Base-by-base conservation (phyloP, 2,329 filamentous ascomycete species). In the Stachybotrys chartarum region DNA sequence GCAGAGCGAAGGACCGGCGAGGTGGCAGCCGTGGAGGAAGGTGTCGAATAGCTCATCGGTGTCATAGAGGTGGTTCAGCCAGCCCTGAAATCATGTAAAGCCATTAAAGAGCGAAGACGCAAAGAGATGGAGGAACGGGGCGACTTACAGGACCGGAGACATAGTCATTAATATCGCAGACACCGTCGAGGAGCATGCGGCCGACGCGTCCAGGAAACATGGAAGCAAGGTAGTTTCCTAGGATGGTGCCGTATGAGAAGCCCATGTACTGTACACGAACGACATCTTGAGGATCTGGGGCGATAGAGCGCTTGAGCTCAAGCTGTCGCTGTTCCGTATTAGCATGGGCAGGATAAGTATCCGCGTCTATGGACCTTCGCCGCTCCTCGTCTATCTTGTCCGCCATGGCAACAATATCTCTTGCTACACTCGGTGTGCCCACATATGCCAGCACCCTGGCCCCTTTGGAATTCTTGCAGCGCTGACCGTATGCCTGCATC, bases 201-300 rank as follows among this genome's bases (percentile, higher is more conserved):
- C 70, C 74, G 7, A 79, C 60, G 5, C 70, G 64, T 1, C 61
- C 68, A 0, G 70, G 68, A 42, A 68, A 72, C 65, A 72, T 62
- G 30, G 69, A 66, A 2, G 69, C 67, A 58, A 72, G 70, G 31
- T 68, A 68, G 51, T 70, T 70, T 1, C 70, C 70, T 0, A 72
- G 61, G 0, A 69, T 17, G 2, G 68, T 70, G 16, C 70, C 69
- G 30, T 82, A 82, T 6, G 76, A 79, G 54, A 80, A 74, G 0
- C 79, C 78, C 67, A 77, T 74, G 59, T 79, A 82, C 60, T 75
- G 74, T 31, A 80, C 58, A 10, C 61, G 47, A n/a, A 47, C 45
- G 8, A 24, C 16, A 3, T 24, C 45, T 8, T 17, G 10, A n/a
- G 7, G 10, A 12, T 47, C 11, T 3, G 35, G 2, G 35, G 8